These are phyloP conservation scores for Forsythia viridissima DNA, from an alignment of 257 asterid species.

Conservation along the genomic window DNA sequence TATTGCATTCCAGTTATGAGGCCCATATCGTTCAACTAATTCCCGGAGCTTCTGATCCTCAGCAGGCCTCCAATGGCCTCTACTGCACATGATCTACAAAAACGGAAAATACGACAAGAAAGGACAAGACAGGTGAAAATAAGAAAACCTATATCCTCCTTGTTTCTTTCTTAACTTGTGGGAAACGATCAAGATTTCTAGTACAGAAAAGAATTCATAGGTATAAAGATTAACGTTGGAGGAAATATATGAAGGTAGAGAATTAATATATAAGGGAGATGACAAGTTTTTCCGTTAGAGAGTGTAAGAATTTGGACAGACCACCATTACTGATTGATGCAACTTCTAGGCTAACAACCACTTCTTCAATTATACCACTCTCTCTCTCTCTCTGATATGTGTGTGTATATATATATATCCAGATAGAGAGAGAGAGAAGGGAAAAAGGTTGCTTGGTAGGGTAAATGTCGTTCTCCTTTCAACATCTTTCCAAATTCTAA, in stretches of 20 bases:
- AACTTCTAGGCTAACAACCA: conserved; percentile 70
- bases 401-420: background rate
- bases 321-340: conserved; percentile 77
- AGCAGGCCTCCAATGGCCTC: conserved; percentile 98
- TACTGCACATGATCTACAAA: conserved; percentile 50
- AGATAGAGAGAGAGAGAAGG: background rate
- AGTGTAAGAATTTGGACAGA: conserved; percentile 68
- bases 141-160: conserved; percentile 18
- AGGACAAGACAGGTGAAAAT: background rate
- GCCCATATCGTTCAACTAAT: conserved; percentile 81
- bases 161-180: background rate
- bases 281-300: conserved; percentile 68
- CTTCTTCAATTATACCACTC: background rate
- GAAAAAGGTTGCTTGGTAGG: conserved; percentile 55
- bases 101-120: background rate
- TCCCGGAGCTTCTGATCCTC: conserved; percentile 84
- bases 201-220: background rate
- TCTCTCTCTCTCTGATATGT: background rate
- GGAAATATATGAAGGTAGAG: conserved; percentile 1
- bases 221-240: background rate
- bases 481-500: conserved; percentile 52
- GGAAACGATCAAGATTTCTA: background rate
- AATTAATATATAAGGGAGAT: conserved; percentile 24
- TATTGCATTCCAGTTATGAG: conserved; percentile 96
- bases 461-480: conserved; percentile 57